Conservation (phyloP, 768 basidiomycete species). For the Leccinellum luteum region DNA sequence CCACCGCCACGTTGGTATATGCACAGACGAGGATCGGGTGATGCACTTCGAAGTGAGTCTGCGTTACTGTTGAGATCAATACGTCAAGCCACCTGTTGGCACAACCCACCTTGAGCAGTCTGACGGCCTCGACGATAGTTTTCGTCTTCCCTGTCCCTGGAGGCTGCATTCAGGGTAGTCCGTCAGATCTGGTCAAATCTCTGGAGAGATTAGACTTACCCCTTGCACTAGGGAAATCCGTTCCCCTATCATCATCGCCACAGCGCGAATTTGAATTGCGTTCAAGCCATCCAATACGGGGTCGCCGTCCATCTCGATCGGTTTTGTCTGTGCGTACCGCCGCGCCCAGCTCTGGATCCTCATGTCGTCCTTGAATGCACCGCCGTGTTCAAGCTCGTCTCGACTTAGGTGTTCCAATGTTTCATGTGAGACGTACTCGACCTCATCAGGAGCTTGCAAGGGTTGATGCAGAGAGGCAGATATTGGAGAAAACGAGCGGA, state of each 20-base stretch:
- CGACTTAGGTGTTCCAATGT: slow-evolving; percentile 37
- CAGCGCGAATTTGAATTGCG: slow-evolving; percentile 71
- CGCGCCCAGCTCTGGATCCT: slow-evolving; percentile 79
- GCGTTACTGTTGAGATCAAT: slow-evolving; percentile 2
- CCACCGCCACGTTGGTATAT: slow-evolving; percentile 91
- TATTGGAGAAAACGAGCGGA: slow-evolving; percentile 50
- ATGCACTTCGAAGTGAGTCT: slow-evolving; percentile 78
- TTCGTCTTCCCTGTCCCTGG: slow-evolving; percentile 93
- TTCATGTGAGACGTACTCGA: slow-evolving; percentile 36
- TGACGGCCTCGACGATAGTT: slow-evolving; percentile 84
- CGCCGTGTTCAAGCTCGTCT: slow-evolving; percentile 28
- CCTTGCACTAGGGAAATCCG: slow-evolving; percentile 83
- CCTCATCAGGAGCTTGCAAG: slow-evolving; percentile 40
- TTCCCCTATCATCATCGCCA: slow-evolving; percentile 85
- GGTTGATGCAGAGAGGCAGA: slow-evolving; percentile 26
- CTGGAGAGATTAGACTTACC: slow-evolving; percentile 40
- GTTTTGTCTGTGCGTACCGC: slow-evolving; percentile 57
- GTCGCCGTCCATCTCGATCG: slow-evolving; percentile 74
- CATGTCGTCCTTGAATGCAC: slow-evolving; percentile 69
- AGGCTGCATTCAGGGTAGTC: slow-evolving; percentile 46
- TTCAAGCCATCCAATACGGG: slow-evolving; percentile 67
- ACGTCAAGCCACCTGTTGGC: not conserved
- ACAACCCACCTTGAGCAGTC: slow-evolving; percentile 63
- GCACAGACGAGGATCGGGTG: slow-evolving; percentile 89
- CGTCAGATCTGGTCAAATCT: not conserved